Conservation (phyloP, 805 yeast species). For the Ogataea ganodermae region DNA sequence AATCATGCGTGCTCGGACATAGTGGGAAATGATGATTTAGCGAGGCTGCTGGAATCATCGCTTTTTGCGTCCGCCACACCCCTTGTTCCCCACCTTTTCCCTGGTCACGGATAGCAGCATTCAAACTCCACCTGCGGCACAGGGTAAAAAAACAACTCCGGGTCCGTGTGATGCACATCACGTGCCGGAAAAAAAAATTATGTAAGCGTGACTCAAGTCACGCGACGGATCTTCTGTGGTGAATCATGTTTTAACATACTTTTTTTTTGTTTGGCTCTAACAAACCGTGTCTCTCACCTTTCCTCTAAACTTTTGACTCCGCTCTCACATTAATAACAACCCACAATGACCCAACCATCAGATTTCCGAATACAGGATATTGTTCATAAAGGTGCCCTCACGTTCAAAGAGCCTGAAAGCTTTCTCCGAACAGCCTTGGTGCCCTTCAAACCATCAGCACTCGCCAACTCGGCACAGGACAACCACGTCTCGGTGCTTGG, state of each 20-base stretch:
- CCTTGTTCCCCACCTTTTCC: not conserved
- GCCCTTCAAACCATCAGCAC: slow-evolving; percentile 14
- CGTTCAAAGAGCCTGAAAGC: slow-evolving; percentile 12
- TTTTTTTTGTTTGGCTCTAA: not conserved
- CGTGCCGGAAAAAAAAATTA: no score
- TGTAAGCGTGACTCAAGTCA: not conserved
- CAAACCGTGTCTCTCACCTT: no score
- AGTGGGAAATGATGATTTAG: not conserved
- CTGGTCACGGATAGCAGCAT: not conserved
- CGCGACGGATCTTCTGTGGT: not conserved
- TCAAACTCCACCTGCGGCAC: not conserved
- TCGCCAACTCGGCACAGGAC: not conserved
- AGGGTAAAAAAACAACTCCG: not conserved
- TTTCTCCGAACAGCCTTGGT: slow-evolving; percentile 8
- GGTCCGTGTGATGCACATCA: no score
- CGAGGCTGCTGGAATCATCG: no score
- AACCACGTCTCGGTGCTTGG: slow-evolving; percentile 7
- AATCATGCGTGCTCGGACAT: not conserved
- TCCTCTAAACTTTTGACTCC: no score
- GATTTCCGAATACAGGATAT: slow-evolving; percentile 9
- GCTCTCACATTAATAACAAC: not conserved
- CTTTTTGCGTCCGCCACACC: not conserved
- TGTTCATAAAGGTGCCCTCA: slow-evolving; percentile 2
- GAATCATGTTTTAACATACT: not conserved
- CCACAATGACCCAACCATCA: not conserved